Evolutionary conservation across 73 alveolate species (phyloP), one percentile per base, ranked within the genome.

Genomic region (Tetrahymena thermophila): DNA sequence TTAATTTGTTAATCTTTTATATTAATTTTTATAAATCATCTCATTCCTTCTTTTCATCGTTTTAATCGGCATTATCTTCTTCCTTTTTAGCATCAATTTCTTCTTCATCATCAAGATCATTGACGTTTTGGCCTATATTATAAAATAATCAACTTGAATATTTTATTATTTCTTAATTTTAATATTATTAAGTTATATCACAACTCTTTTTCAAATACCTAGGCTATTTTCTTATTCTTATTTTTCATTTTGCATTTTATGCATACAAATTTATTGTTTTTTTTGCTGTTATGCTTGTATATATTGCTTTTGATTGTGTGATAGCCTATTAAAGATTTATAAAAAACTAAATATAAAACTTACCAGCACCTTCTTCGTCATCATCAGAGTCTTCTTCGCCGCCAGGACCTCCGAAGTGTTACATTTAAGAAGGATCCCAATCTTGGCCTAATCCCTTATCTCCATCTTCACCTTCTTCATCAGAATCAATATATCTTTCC

Each of bases 401-500:
- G 85, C 94, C 96, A 56, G 93, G 95, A 31, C 97, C 98, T 34
- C 96, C 97, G 94, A 97, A 96, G 58, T 96, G 96, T 83, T 95
- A 84, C 96, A 95, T 85, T 34, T 71, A 37, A 95, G 94, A 43
- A 19, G 56, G 93, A 95, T 95, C 96, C 96, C 97, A 94, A 96
- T 97, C 98, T 96, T 96, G 95, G 37, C 98, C 99, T 37, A 94
- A 96, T 57, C 97, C 97, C 95, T 97, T 95, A 35, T 96, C 97
- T 38, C 97, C 98, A 89, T 95, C 97, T 95, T 96, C 99, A 25
- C 94, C 98, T 85, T 97, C 98, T 93, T 97, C 99, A 96, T 97
- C 99, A 34, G 95, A 98, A 93, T 97, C 97, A 55, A 95, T 89
- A 93, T 95, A 95, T 97, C 93, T 97, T 96, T 89, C 71, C 96